Conservation (phyloP, 768 basidiomycete species). For the Russula brevipes region DNA sequence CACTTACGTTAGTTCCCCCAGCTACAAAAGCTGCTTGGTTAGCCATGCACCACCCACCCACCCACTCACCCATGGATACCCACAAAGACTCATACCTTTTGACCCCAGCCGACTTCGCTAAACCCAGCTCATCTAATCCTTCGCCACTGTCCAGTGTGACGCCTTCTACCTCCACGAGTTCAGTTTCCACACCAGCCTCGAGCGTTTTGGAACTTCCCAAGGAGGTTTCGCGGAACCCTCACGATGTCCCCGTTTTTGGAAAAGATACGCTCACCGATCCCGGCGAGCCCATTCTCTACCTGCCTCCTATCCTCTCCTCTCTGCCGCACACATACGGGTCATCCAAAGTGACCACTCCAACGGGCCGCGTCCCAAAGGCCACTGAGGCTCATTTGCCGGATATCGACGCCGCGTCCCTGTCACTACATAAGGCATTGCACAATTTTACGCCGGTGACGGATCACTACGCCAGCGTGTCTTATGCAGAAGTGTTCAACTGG, state of each 20-base stretch:
- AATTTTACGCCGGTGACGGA: slow-evolving; percentile 55
- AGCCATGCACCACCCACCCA: neutral
- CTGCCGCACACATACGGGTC: slow-evolving; percentile 45
- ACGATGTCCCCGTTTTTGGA: slow-evolving; percentile 50
- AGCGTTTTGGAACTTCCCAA: neutral
- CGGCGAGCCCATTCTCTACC: slow-evolving; percentile 58
- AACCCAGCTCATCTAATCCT: neutral
- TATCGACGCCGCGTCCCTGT: slow-evolving; percentile 80
- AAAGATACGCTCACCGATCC: slow-evolving; percentile 35
- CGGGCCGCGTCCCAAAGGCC: slow-evolving; percentile 38
- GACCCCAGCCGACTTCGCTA: neutral
- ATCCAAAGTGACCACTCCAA: slow-evolving; percentile 28
- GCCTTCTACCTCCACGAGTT: slow-evolving; percentile 3
- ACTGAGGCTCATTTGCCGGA: slow-evolving; percentile 76
- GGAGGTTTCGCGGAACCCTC: slow-evolving; percentile 43
- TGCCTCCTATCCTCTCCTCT: slow-evolving; percentile 80
- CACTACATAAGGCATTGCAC: slow-evolving; percentile 82
- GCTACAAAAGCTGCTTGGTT: slow-evolving; percentile 13
- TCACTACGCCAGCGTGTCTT: slow-evolving; percentile 60
- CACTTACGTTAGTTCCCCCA: neutral
- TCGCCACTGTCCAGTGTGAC: slow-evolving; percentile 1
- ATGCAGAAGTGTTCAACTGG: slow-evolving; percentile 89
- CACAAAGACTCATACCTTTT: neutral
- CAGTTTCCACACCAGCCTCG: slow-evolving; percentile 11
- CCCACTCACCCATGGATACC: neutral